Percentiles rank a stretch among this genome's conserved stretches.
Evolutionary conservation across 106 monocot species (phyloP).

Genomic region (Xerophyta viscosa): DNA sequence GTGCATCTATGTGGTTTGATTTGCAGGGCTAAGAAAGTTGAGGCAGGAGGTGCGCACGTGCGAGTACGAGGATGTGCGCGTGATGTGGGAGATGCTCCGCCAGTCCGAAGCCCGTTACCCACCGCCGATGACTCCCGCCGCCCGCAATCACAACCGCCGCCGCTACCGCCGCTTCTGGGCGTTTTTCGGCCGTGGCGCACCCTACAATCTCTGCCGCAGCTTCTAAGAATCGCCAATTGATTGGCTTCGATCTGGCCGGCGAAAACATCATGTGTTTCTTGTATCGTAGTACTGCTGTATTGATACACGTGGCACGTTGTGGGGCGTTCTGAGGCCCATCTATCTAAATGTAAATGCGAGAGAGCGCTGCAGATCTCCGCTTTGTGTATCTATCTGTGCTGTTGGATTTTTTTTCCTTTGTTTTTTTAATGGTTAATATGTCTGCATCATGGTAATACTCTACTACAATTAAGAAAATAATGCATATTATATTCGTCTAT

Average conservation of each 20-base stretch:
- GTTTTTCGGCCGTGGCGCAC: neutral
- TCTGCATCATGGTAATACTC: no score
- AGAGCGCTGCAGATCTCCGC: constrained; percentile 3
- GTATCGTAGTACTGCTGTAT: no score
- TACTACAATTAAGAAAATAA: no score
- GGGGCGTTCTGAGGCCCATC: no score
- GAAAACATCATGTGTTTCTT: neutral
- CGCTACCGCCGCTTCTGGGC: neutral
- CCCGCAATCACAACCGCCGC: neutral
- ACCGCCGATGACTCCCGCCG: no score
- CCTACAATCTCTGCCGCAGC: constrained; percentile 7
- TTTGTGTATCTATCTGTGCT: neutral
- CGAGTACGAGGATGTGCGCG: constrained; percentile 33
- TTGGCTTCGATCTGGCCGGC: neutral
- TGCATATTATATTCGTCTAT: no score
- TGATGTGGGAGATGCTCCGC: constrained; percentile 45
- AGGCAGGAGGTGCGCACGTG: constrained; percentile 38
- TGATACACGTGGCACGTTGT: no score
- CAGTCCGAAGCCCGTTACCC: constrained; percentile 1
- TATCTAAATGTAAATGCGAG: neutral
- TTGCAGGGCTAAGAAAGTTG: constrained; percentile 28
- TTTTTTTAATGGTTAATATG: no score
- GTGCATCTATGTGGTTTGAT: neutral
- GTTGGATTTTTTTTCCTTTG: no score
- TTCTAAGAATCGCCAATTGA: neutral